Evolutionary conservation across 306 rosid genomes (phyloP), one percentile per base, ranked within the genome.

Genomic region (Lupinus albus): DNA sequence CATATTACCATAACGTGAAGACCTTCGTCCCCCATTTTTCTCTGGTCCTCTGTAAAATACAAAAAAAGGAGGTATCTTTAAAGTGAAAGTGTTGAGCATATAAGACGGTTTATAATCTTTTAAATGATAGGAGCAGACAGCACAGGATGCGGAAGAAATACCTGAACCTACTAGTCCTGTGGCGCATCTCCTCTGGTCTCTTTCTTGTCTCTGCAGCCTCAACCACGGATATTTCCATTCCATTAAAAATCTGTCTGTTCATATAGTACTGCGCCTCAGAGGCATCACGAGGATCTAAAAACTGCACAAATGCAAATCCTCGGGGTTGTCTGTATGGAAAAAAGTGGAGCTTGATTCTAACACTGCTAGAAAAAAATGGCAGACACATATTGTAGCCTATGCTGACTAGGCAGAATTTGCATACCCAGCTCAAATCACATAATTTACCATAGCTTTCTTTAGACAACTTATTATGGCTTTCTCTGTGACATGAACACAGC

Each of bases 141-240:
- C 49, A 67, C 61, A 21, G 46, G 62, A 45, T 47, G 55, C 0
- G 35, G 60, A n/a, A 48, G 57, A 67, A 15, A 74, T 80, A 94
- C 91, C 95, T 88, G 68, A 44, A 4, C 75, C 96, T 81, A 48
- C 95, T 82, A 48, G 95, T 17, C 76, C 89, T 85, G 0, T 85
- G 96, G 11, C 95, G 96, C 99, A 94, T 94, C 72, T 94, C 92
- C 73, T 94, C 99, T 0, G 99, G 99, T 71, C 97, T 88, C 86
- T 94, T 94, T 82, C 99, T 88, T 8, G 95, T 71, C 86, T 94
- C 97, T 14, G 95, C 87, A 45, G 99, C 99, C 64, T 88, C 79
- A 56, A 90, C 99, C 16, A 94, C 99, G 12, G 92, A 66, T 78
- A 94, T 94, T 93, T 94, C 99, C 78, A 97, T 83, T 64, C 99